Conservation (phyloP, 371 early-diverging fungal genomes). For the Mucor indicus region DNA sequence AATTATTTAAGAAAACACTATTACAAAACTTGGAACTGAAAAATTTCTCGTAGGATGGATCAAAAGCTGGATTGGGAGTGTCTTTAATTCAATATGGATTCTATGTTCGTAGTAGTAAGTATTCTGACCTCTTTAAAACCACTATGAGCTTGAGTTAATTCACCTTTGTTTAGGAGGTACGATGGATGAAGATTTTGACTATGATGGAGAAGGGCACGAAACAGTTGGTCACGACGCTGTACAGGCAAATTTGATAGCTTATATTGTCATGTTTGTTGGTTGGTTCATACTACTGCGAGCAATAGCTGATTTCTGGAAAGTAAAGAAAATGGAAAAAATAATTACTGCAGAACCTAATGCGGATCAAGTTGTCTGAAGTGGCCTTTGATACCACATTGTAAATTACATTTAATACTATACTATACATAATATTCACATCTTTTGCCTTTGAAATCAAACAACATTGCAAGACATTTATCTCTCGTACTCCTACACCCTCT, state of each 20-base stretch:
- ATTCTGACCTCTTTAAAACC: too few relatives aligned
- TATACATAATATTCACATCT: too few relatives aligned
- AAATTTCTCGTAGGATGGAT: constrained; percentile 42
- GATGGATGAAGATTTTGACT: constrained; percentile 19
- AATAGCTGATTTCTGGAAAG: constrained; percentile 47
- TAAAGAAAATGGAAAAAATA: constrained; percentile 51
- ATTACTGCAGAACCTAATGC: constrained; percentile 35
- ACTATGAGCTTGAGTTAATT: too few relatives aligned
- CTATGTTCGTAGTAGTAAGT: constrained; percentile 52
- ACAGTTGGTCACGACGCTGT: constrained; percentile 10
- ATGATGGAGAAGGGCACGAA: constrained; percentile 13
- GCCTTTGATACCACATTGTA: too few relatives aligned
- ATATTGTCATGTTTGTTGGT: constrained; percentile 57
- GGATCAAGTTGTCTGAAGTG: too few relatives aligned
- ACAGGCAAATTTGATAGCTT: constrained; percentile 35
- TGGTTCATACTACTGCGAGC: constrained; percentile 56
- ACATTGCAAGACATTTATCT: too few relatives aligned
- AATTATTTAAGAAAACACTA: background rate
- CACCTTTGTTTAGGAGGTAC: constrained; percentile 10
- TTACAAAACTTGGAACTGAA: too few relatives aligned
- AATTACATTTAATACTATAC: too few relatives aligned
- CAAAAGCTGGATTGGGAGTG: constrained; percentile 59
- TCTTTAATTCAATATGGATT: constrained; percentile 56
- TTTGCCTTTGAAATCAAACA: too few relatives aligned
- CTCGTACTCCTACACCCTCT: too few relatives aligned